phyloP scores from a whole-genome alignment of 139 green algal species.

The Picochlorum sp. region DNA sequence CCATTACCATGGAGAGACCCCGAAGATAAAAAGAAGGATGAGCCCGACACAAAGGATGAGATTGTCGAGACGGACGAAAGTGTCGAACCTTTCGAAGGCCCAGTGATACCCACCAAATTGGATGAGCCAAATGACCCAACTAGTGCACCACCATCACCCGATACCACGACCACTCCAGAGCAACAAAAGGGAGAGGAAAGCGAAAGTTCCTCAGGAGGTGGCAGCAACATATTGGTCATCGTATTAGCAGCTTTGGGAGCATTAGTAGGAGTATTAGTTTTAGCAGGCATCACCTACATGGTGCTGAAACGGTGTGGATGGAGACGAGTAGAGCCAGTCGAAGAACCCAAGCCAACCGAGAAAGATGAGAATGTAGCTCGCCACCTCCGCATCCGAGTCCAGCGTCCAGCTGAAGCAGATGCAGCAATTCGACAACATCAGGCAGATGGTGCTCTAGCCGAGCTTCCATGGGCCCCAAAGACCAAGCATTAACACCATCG shows the following conservation, averaged over 20 bases:
- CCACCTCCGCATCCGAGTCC: slow-evolving; percentile 4
- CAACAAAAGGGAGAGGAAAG: neutral
- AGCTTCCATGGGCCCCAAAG: slow-evolving; percentile 11
- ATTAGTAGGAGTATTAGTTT: neutral
- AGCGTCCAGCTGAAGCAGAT: slow-evolving; percentile 8
- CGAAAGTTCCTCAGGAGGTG: neutral
- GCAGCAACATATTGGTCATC: neutral
- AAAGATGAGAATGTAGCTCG: neutral
- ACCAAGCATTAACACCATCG: neutral
- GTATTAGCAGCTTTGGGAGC: neutral
- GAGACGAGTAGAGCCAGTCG: neutral
- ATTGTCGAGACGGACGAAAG: no score
- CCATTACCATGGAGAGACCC: neutral
- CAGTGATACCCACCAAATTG: no score
- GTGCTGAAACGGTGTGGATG: neutral
- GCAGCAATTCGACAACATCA: slow-evolving; percentile 6
- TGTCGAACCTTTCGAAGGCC: no score
- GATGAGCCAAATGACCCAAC: neutral
- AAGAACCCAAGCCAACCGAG: neutral
- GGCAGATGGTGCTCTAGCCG: slow-evolving; percentile 7
- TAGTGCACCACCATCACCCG: neutral
- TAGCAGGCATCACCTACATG: neutral
- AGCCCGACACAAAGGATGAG: no score
- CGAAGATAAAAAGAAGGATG: no score
- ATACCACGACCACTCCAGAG: neutral